Evolutionary conservation across 164 flowering plant genomes (phyloP).

Genomic region (Warburgia ugandensis): DNA sequence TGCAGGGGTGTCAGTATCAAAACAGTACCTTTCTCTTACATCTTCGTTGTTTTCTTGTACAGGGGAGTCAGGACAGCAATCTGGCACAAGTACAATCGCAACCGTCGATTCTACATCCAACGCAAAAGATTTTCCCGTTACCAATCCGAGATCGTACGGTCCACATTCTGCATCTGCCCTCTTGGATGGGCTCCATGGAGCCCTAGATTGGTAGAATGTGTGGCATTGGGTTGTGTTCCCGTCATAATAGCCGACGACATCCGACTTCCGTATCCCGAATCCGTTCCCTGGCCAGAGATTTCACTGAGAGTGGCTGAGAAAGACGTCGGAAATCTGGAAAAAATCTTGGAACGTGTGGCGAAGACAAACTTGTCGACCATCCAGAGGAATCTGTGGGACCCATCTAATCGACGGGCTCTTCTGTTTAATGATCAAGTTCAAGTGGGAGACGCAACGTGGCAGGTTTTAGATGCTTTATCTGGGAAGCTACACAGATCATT

Average conservation of each 20-base stretch:
- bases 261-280: constrained; percentile 61
- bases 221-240: constrained; percentile 86
- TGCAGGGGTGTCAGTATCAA: not conserved
- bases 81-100: constrained; percentile 42
- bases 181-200: constrained; percentile 99
- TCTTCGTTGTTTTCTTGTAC: no score
- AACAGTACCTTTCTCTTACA: not conserved
- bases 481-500: constrained; percentile 32
- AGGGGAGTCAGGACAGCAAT: constrained; percentile 76
- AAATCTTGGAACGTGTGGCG: constrained; percentile 69
- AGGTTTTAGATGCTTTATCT: constrained; percentile 32
- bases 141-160: constrained; percentile 79
- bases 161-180: constrained; percentile 85
- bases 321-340: constrained; percentile 48
- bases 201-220: constrained; percentile 81
- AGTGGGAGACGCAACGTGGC: constrained; percentile 94
- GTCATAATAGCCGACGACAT: constrained; percentile 90
- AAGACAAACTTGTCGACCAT: constrained; percentile 50
- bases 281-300: constrained; percentile 66
- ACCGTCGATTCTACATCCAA: constrained; percentile 59
- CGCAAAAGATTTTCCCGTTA: constrained; percentile 68
- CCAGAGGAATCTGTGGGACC: constrained; percentile 63
- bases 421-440: constrained; percentile 35
- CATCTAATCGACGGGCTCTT: constrained; percentile 40
- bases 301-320: constrained; percentile 71